Percentiles rank a stretch among this genome's conserved stretches.
Conservation (phyloP, 495 filamentous ascomycete genomes). For the Choiromyces venosus region DNA sequence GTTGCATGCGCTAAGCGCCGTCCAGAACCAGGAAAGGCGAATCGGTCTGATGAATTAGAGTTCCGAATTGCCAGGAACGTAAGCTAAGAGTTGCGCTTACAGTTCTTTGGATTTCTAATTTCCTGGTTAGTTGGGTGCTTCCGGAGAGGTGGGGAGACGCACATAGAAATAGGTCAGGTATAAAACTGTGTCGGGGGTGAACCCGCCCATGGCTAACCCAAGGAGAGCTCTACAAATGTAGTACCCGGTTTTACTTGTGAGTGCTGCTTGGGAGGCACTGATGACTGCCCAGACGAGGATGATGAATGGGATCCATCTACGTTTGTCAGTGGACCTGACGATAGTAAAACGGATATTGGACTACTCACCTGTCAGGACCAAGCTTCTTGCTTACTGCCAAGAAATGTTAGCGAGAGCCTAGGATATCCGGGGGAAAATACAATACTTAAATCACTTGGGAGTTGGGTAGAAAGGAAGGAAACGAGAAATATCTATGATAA, state of each 20-base stretch:
- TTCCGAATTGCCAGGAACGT: background rate
- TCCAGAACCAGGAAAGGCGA: slow-evolving; percentile 53
- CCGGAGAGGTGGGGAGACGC: background rate
- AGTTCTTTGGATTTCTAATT: slow-evolving; percentile 48
- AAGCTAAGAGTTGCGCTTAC: background rate
- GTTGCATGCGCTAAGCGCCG: slow-evolving; percentile 45
- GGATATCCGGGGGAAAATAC: background rate
- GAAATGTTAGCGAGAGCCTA: background rate
- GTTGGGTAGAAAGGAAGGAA: slow-evolving; percentile 49
- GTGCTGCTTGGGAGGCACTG: slow-evolving; percentile 45
- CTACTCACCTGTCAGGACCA: slow-evolving; percentile 44
- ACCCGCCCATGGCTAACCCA: slow-evolving; percentile 50
- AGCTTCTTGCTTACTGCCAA: slow-evolving; percentile 46
- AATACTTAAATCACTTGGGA: slow-evolving; percentile 46
- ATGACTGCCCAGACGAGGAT: slow-evolving; percentile 49
- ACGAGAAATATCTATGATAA: slow-evolving; percentile 45
- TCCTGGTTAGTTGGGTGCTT: too few relatives aligned
- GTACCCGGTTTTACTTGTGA: slow-evolving; percentile 44
- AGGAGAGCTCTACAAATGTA: slow-evolving; percentile 48
- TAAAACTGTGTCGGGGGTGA: slow-evolving; percentile 51
- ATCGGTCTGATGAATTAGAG: slow-evolving; percentile 36
- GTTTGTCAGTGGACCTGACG: background rate
- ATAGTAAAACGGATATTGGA: background rate
- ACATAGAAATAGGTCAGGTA: slow-evolving; percentile 53
- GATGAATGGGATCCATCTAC: slow-evolving; percentile 47